phyloP scores from a whole-genome alignment of 768 basidiomycete species.

The Daedaleopsis nitida region DNA sequence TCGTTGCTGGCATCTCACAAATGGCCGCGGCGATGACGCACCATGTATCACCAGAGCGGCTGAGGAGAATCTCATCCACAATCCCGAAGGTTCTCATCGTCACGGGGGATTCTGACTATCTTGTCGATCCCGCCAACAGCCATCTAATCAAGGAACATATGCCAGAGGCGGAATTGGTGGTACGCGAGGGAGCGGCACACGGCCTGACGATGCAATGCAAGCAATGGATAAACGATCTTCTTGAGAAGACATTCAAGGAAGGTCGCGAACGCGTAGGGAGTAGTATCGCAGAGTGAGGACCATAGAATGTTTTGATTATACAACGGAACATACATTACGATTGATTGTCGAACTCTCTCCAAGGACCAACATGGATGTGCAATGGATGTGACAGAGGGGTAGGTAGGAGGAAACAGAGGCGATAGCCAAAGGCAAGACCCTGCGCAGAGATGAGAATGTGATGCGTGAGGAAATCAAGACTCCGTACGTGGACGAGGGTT shows the following conservation, averaged over 20 bases:
- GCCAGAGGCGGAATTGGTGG: constrained; percentile 53
- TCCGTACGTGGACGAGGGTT: background rate
- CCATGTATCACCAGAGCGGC: constrained; percentile 41
- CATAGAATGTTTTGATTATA: too few species aligned
- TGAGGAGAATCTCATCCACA: constrained; percentile 40
- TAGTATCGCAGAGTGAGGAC: background rate
- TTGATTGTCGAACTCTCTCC: too few species aligned
- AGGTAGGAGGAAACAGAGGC: background rate
- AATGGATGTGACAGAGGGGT: too few species aligned
- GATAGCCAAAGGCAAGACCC: background rate
- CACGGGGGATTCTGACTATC: constrained; percentile 67
- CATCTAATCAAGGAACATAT: constrained; percentile 54
- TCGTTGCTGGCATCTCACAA: constrained; percentile 70
- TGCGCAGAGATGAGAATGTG: background rate
- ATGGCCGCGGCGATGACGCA: constrained; percentile 71
- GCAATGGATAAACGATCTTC: constrained; percentile 52
- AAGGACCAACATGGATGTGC: too few species aligned
- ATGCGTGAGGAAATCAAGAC: background rate
- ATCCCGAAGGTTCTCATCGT: constrained; percentile 69
- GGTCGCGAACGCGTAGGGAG: constrained; percentile 34
- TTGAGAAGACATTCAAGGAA: constrained; percentile 60
- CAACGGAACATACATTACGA: too few species aligned
- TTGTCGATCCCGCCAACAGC: constrained; percentile 57
- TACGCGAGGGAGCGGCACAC: constrained; percentile 69
- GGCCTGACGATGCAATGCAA: constrained; percentile 53